phyloP scores from a whole-genome alignment of 2,329 filamentous ascomycete genomes.

The Juglanconis sp. region DNA sequence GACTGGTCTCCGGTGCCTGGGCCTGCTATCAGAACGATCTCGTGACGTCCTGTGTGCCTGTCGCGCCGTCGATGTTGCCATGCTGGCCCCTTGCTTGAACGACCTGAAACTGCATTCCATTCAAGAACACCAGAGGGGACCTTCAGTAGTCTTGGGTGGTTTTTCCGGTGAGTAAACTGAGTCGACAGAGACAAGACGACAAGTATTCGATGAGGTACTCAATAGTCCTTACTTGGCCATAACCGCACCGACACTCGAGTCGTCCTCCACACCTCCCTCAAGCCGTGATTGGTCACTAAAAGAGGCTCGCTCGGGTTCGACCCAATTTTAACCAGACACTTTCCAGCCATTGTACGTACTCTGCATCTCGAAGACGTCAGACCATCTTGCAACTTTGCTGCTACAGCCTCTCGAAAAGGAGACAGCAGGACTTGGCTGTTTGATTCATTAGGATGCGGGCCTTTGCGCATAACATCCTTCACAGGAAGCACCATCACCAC shows the following conservation, averaged over 20 bases:
- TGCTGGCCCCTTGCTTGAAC: neutral
- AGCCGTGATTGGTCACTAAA: neutral
- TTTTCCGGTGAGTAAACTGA: neutral
- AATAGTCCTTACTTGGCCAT: neutral
- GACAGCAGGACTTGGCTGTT: neutral
- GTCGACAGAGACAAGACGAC: neutral
- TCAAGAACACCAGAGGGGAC: neutral
- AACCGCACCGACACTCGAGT: neutral
- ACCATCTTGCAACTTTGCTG: neutral
- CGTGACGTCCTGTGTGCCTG: too few relatives aligned
- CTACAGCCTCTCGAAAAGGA: neutral
- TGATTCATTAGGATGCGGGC: neutral
- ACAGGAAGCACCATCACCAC: neutral
- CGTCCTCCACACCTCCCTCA: neutral
- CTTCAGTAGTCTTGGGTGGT: neutral
- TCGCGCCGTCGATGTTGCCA: neutral
- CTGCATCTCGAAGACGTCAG: neutral
- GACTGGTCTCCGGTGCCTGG: too few relatives aligned
- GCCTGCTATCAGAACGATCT: too few relatives aligned
- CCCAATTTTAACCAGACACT: neutral
- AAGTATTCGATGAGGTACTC: neutral
- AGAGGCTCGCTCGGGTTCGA: neutral
- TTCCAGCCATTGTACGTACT: neutral
- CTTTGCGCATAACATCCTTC: slow-evolving; percentile 1
- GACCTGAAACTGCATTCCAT: neutral